Percentiles rank a stretch among this genome's conserved stretches.
These are phyloP conservation scores for Globisporangium nodosum DNA, from an alignment of 352 stramenopile species.

Conservation along the genomic window DNA sequence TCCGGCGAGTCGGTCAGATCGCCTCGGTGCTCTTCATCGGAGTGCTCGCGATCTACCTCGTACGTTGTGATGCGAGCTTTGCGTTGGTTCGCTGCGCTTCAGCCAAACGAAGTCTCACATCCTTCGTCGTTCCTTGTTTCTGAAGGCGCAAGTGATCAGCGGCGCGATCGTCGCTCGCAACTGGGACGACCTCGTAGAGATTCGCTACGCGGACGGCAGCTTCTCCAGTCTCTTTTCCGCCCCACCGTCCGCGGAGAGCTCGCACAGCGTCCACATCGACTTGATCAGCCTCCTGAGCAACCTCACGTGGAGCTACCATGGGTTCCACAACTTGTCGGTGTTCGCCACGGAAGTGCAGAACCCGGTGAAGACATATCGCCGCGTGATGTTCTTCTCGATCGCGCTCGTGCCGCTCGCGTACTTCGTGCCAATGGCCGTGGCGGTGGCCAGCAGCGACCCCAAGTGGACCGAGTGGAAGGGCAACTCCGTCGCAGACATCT, in stretches of 20 bases:
- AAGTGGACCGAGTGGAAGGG: slow-evolving; percentile 39
- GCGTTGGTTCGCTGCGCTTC: background rate
- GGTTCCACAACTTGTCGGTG: slow-evolving; percentile 51
- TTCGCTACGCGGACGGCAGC: slow-evolving; percentile 20
- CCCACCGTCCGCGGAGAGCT: background rate
- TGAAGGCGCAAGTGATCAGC: slow-evolving; percentile 32
- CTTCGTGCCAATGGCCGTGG: slow-evolving; percentile 28
- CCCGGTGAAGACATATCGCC: slow-evolving; percentile 26
- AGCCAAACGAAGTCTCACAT: background rate
- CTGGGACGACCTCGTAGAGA: slow-evolving; percentile 29
- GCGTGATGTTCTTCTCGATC: slow-evolving; percentile 34
- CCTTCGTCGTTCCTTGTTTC: background rate
- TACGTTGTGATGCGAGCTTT: slow-evolving; percentile 13
- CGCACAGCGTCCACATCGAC: slow-evolving; percentile 10
- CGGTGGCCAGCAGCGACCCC: slow-evolving; percentile 30
- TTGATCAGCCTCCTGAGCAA: slow-evolving; percentile 23
- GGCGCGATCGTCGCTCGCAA: slow-evolving; percentile 22
- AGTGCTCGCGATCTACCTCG: slow-evolving; percentile 29
- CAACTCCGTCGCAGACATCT: slow-evolving; percentile 28
- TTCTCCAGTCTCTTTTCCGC: slow-evolving; percentile 1
- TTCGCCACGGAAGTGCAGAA: slow-evolving; percentile 38
- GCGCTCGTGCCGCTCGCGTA: slow-evolving; percentile 40
- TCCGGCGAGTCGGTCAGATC: slow-evolving; percentile 32
- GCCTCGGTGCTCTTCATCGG: slow-evolving; percentile 24
- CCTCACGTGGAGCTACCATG: slow-evolving; percentile 51